Base-by-base conservation (phyloP, 2,329 filamentous ascomycete species). In the Waltergamsia citrina region DNA sequence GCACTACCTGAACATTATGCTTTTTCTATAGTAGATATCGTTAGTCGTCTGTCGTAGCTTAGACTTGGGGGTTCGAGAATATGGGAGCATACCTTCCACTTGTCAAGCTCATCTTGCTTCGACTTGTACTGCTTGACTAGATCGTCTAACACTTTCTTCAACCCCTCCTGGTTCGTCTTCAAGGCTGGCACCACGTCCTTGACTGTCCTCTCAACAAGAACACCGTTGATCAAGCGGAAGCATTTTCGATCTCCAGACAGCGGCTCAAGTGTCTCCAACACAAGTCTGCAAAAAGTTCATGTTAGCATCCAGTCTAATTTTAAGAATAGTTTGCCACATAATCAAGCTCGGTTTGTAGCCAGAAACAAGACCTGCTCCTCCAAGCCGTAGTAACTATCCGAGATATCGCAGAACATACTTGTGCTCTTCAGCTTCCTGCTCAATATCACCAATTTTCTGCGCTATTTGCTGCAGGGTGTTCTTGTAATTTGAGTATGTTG, bases 221-320 rank as follows among this genome's bases (percentile, higher is more conserved):
- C 88, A 29, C 92, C 92, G 58, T 98, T 96, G 58, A 98, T 93
- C 75, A 98, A 86, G 48, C 92, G 88, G 64, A 96, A 98, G 63
- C 90, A 96, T 66, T 95, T 98, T 50, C 92, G 84, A 45, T 94
- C 83, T 43, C 70, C 73, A 1, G 85, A 71, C 17, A 96, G 73
- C 29, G 88, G 88, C 39, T 81, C 74, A 42, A 98, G 65, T 4
- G 90, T 96, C 54, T 96, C 90, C 33, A 96, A 74, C 22, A 98
- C 92, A 44, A 96, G 83, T 60, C 92, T 96, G 46, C 16, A 5
- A 35, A 42, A 37, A 19, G 9, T n/a, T n/a, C n/a, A n/a, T n/a
- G n/a, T n/a, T n/a, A n/a, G n/a, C n/a, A n/a, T n/a, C n/a, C n/a
- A n/a, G n/a, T n/a, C n/a, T n/a, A n/a, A n/a, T n/a, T n/a, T n/a